Conservation (phyloP, 805 yeast species). For the Starmerella lactis-condensi region DNA sequence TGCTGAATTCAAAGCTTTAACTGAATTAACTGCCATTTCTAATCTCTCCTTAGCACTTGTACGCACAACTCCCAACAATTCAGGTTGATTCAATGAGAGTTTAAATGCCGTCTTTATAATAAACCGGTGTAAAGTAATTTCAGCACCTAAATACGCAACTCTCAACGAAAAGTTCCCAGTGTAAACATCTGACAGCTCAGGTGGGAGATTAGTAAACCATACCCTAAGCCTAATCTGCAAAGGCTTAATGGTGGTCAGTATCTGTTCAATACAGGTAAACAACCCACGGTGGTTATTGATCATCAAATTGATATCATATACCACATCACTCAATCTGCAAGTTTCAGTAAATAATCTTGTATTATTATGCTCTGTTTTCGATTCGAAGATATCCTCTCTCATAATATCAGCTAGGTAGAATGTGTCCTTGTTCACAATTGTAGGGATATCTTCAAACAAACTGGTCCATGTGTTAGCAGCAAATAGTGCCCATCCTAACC, state of each 20-base stretch:
- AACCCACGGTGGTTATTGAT: slow-evolving; percentile 20
- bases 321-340: slow-evolving; percentile 20
- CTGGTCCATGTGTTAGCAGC: slow-evolving; percentile 84
- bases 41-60: slow-evolving; percentile 71
- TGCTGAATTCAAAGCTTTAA: slow-evolving; percentile 55
- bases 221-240: slow-evolving; percentile 22
- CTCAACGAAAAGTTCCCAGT: slow-evolving; percentile 60
- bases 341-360: slow-evolving; percentile 22
- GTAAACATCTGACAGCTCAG: slow-evolving; percentile 15
- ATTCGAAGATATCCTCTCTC: slow-evolving; percentile 21
- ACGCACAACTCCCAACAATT: slow-evolving; percentile 50
- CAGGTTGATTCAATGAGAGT: slow-evolving; percentile 29
- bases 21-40: slow-evolving; percentile 64
- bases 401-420: slow-evolving; percentile 44
- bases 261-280: slow-evolving; percentile 28
- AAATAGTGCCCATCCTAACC: slow-evolving; percentile 92
- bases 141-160: slow-evolving; percentile 75
- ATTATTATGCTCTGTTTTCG: slow-evolving; percentile 11
- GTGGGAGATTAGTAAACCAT: slow-evolving; percentile 24
- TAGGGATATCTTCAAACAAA: slow-evolving; percentile 63
- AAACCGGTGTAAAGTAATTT: slow-evolving; percentile 62
- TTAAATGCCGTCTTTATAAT: slow-evolving; percentile 22
- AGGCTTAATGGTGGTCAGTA: slow-evolving; percentile 53
- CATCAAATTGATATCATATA: slow-evolving; percentile 22
- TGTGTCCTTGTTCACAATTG: slow-evolving; percentile 49